Conservation (phyloP, 805 yeast species). For the Cyberlindnera mrakii region DNA sequence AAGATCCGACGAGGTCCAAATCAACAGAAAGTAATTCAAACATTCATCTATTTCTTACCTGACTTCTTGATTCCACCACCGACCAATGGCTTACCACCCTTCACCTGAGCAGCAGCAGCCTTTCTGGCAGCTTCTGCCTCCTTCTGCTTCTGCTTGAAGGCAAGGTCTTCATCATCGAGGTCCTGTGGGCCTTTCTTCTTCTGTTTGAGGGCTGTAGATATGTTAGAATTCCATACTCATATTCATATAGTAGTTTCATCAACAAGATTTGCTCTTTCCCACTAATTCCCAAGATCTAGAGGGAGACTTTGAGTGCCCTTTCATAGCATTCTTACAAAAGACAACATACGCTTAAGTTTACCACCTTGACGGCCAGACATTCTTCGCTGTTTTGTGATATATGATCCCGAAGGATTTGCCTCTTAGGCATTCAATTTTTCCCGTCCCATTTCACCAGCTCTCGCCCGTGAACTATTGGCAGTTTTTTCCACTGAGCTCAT, state of each 20-base stretch:
- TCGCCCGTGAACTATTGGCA: background rate
- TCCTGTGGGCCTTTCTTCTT: slow-evolving; percentile 77
- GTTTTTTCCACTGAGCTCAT: background rate
- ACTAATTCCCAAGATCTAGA: too few relatives aligned
- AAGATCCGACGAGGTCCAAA: background rate
- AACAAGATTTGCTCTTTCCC: too few relatives aligned
- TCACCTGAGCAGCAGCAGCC: slow-evolving; percentile 80
- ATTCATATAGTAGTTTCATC: background rate
- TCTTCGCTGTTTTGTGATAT: background rate
- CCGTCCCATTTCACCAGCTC: too few relatives aligned
- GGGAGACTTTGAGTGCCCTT: too few relatives aligned
- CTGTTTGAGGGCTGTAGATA: slow-evolving; percentile 37
- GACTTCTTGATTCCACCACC: slow-evolving; percentile 97
- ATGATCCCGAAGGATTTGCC: too few relatives aligned
- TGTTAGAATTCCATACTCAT: too few relatives aligned
- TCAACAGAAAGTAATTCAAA: slow-evolving; percentile 3
- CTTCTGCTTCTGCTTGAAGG: slow-evolving; percentile 89
- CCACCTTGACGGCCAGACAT: slow-evolving; percentile 99
- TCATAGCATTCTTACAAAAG: background rate
- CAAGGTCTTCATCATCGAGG: slow-evolving; percentile 79
- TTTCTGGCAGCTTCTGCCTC: slow-evolving; percentile 93
- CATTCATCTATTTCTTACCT: slow-evolving; percentile 40
- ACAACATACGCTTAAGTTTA: slow-evolving; percentile 72
- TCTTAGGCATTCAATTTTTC: too few relatives aligned
- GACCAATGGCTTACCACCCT: slow-evolving; percentile 84